phyloP scores from a whole-genome alignment of 2,329 filamentous ascomycete species.

The Colletotrichum filicis region DNA sequence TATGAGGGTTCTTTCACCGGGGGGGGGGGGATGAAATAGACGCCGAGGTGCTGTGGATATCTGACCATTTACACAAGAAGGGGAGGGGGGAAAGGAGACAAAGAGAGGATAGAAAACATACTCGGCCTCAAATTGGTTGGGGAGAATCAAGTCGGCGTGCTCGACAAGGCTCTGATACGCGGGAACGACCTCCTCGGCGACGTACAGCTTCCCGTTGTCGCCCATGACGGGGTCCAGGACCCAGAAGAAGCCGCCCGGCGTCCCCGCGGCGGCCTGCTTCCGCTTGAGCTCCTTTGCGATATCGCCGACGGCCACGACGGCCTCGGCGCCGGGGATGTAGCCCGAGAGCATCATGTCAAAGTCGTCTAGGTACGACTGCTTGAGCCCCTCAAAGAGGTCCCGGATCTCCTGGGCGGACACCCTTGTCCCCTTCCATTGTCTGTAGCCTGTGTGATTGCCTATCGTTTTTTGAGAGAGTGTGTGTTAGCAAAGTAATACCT shows the following conservation, averaged over 20 bases:
- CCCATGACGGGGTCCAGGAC: conserved; percentile 98
- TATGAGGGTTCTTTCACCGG: background rate
- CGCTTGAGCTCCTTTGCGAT: conserved; percentile 85
- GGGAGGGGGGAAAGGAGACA: background rate
- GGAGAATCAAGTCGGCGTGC: conserved; percentile 90
- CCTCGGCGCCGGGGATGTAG: conserved; percentile 89
- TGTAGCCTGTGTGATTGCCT: conserved; percentile 97
- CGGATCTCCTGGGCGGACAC: conserved; percentile 84
- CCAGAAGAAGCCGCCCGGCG: conserved; percentile 90
- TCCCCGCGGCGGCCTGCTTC: conserved; percentile 62
- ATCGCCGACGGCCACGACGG: conserved; percentile 83
- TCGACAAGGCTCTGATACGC: conserved; percentile 85
- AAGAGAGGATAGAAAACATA: conserved; percentile 52
- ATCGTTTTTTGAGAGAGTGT: background rate
- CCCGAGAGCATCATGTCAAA: conserved; percentile 97
- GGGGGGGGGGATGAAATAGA: no score
- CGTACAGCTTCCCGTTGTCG: conserved; percentile 91
- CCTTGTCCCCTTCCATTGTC: conserved; percentile 86
- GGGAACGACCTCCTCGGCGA: conserved; percentile 89
- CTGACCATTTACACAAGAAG: background rate
- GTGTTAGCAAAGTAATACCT: background rate
- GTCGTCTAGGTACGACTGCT: conserved; percentile 84
- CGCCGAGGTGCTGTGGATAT: background rate
- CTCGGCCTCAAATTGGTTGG: conserved; percentile 98
- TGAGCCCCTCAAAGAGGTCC: conserved; percentile 86